These are phyloP conservation scores for Epichloe gansuensis DNA, from an alignment of 2,329 filamentous ascomycete genomes.

Conservation along the genomic window DNA sequence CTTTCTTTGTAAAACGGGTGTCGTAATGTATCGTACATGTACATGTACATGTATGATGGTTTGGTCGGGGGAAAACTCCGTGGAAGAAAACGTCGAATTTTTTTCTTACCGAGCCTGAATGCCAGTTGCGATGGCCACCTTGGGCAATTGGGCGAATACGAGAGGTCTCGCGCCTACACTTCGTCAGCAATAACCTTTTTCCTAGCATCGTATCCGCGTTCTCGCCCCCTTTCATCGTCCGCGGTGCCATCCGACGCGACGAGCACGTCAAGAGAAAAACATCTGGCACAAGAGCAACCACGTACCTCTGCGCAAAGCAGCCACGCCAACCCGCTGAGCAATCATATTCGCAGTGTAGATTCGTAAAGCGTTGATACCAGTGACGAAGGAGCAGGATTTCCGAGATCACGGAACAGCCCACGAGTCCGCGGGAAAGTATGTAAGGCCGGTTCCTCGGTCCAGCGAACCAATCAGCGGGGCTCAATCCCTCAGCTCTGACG, in stretches of 20 bases:
- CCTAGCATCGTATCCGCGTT: background rate
- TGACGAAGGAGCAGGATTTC: background rate
- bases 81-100: too few relatives aligned
- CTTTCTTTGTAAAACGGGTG: too few relatives aligned
- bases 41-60: background rate
- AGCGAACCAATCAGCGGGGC: slow-evolving; percentile 25
- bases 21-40: too few relatives aligned
- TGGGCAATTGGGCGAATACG: slow-evolving; percentile 30
- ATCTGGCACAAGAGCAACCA: background rate
- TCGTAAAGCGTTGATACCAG: background rate
- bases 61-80: too few relatives aligned
- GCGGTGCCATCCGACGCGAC: background rate
- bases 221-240: background rate
- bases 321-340: slow-evolving; percentile 44
- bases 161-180: slow-evolving; percentile 29
- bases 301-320: slow-evolving; percentile 47
- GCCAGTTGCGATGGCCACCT: slow-evolving; percentile 30
- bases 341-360: slow-evolving; percentile 31
- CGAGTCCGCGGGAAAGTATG: background rate
- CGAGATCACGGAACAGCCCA: background rate
- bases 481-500: slow-evolving; percentile 24
- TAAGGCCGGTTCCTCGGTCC: slow-evolving; percentile 32
- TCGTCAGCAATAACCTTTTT: background rate
- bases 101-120: slow-evolving; percentile 35
- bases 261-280: background rate